Base-by-base conservation (phyloP, 305 asterid species). In the Striga hermonthica region DNA sequence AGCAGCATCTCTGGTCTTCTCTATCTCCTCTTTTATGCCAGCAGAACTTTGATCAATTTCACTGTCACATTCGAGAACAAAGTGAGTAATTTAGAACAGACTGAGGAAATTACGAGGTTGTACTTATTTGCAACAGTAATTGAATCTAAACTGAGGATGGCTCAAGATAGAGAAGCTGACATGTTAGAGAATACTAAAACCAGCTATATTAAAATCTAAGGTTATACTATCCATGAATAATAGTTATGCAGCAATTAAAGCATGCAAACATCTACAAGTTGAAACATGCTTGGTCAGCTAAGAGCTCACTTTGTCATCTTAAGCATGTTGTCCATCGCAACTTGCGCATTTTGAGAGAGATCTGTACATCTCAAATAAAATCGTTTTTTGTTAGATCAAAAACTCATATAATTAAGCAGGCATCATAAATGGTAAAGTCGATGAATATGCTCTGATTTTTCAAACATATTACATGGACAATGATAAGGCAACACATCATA, bases 261-360 rank as follows among this genome's bases (percentile, higher is more conserved):
- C 48, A 66, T 58, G 36, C 52, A 57, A 55, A 47, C 37, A 60
- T 11, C 43, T 31, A 34, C 52, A 60, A 50, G 40, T 57, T 45
- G 60, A 74, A 60, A 40, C 71, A 41, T 63, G 63, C 64, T 55
- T 13, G 61, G 60, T 60, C 44, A 43, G 45, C 83, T 74, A 22
- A 66, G 76, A 69, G 65, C 93, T 85, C 70, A 93, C 95, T 47
- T 84, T 69, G 82, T 84, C 81, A 83, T 84, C 84, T 86, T 88
- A 56, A 86, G 84, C 98, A 93, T 87, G 82, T 77, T 83, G 72
- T 80, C 94, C 88, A 88, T 82, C 49, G 84, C 84, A 43, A 57
- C 82, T 80, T 93, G 96, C 72, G 88, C 71, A 41, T 84, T 90
- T 79, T 85, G 94, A 69, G 90, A 82, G 71, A 93, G 87, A 68